Conservation (phyloP, 257 asterid genomes). For the Solanum sitiens region DNA sequence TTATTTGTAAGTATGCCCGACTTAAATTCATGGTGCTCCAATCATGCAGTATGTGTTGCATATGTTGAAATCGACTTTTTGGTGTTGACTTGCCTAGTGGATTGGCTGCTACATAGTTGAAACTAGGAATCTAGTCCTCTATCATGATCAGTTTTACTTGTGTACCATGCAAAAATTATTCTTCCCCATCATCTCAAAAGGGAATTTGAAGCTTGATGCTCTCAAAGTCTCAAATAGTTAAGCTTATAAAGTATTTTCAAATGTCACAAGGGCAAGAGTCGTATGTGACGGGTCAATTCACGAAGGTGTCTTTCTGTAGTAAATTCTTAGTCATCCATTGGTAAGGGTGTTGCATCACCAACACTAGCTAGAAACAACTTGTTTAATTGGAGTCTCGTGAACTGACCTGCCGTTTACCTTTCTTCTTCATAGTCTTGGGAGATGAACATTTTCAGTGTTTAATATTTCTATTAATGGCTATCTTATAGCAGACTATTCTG, state of each 20-base stretch:
- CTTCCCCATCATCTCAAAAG: background rate
- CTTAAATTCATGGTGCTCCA: background rate
- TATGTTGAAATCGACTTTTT: background rate
- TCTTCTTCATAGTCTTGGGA: background rate
- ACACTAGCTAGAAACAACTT: background rate
- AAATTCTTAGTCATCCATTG: background rate
- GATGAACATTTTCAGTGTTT: background rate
- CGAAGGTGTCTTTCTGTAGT: background rate
- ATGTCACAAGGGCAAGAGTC: background rate
- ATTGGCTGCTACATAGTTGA: background rate
- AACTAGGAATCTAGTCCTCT: background rate
- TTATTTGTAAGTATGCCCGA: background rate
- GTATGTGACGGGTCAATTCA: background rate
- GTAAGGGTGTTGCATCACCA: background rate
- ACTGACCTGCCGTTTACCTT: background rate
- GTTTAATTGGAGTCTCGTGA: background rate
- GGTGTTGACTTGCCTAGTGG: background rate
- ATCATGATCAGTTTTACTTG: background rate
- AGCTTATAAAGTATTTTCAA: background rate
- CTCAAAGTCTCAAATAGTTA: background rate
- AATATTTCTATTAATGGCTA: background rate
- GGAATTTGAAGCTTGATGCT: background rate
- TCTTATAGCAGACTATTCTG: constrained; percentile 16
- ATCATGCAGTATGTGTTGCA: background rate
- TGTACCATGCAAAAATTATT: background rate